Base-by-base conservation (phyloP, 306 rosid species). In the Cicer pinnatifidum region DNA sequence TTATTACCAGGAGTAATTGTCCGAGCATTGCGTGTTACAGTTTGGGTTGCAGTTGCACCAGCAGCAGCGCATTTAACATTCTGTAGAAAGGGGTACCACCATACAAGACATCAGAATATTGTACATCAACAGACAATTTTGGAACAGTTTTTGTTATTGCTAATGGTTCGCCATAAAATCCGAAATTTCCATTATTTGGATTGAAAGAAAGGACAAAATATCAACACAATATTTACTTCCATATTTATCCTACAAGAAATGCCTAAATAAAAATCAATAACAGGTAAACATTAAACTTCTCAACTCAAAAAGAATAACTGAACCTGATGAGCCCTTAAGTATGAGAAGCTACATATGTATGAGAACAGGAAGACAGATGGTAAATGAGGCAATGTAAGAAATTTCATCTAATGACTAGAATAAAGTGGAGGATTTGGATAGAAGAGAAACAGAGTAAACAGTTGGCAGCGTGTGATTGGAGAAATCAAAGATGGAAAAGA, bases 41-140 rank as follows among this genome's bases (percentile, higher is more conserved):
- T 87, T 78, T 88, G 92, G 16, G 99, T 85, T 84, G 93, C 82
- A 75, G 90, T 86, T 82, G 92, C 81, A 71, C 88, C 78, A 67
- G 51, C 72, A 39, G 79, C 79, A 41, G 87, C 78, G 35, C 94
- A 87, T 72, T 43, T 86, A 28, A 89, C 90, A 83, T 76, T 85
- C 98, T 94, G 83, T 72, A 86, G 53, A 75, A 59, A 58, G 4
- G 37, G 64, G 38, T 67, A 57, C 38, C 70, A 61, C 38, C 71
- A 67, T 9, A 74, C 41, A 81, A 46, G 50, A 72, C 48, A 76
- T 71, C 59, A 81, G 66, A 45, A 67, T 69, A 59, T 39, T 9
- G 33, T 23, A 66, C 50, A 68, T 17, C 75, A 67, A 41, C 61
- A 39, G 57, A 73, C 40, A 58, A 8, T 47, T 53, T 71, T 63